Evolutionary conservation across 495 filamentous ascomycete genomes (phyloP), one percentile per base, ranked within the genome.

Genomic region (Darksidea phi): DNA sequence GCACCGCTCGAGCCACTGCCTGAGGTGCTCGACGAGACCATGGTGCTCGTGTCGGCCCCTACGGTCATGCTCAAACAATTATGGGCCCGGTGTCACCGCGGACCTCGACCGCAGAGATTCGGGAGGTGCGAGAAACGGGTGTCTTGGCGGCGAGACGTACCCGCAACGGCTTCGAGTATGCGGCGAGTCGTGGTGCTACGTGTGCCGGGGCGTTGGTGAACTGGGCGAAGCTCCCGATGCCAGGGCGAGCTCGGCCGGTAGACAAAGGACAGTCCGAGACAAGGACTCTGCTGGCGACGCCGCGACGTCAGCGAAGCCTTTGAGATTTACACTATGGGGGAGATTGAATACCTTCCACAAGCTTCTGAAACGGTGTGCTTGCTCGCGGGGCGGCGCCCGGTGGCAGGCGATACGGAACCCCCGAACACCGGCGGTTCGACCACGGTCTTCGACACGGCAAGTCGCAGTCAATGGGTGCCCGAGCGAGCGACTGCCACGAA

Each of bases 261-360:
- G 64, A 68, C 66, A 68, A 68, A 68, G 56, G 41, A 68, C 20
- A 21, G 25, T 46, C 17, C 23, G 15, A 34, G 43, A 64, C 54
- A 63, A 64, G 66, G 56, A 32, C 54, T 6, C 57, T 64, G 51
- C 7, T 20, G n/a, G 12, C 34, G 41, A 61, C 37, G 41, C 28
- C 20, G 17, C 7, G 57, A 57, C 43, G 66, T 68, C 57, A 68
- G 61, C 57, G 13, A 15, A 12, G 34, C 2, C 34, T 48, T 50
- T 54, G 47, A 45, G 24, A 18, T 15, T 23, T 6, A 12, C 20
- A 23, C 41, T 41, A 17, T 4, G 24, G 37, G 34, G 18, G n/a
- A 67, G 37, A n/a, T 13, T 11, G 15, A 21, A 21, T 66, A 61
- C 63, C 63, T 61, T 51, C 20, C 12, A 48, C 37, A 38, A 34